These are phyloP conservation scores for Madurella fahalii DNA, from an alignment of 2,329 filamentous ascomycete species.

Conservation along the genomic window DNA sequence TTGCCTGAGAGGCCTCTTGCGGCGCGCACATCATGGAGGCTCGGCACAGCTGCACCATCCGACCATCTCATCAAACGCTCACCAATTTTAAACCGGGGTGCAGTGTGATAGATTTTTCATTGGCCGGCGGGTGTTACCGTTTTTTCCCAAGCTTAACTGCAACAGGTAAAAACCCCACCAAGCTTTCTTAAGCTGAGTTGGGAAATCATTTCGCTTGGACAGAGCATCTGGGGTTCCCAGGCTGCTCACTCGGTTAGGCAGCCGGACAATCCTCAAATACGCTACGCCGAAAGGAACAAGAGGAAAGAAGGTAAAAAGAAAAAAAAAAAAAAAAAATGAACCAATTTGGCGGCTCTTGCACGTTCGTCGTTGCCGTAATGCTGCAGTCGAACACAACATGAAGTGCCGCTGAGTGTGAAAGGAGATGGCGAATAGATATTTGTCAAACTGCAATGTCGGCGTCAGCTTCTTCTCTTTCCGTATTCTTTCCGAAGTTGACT, in stretches of 20 bases:
- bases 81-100: conserved; percentile 1
- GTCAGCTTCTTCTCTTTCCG: too few species aligned
- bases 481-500: too few species aligned
- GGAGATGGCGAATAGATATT: too few species aligned
- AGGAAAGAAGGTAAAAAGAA: too few species aligned
- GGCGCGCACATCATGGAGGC: background rate
- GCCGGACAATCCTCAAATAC: background rate
- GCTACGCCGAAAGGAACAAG: too few species aligned
- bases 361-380: too few species aligned
- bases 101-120: background rate
- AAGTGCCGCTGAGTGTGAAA: too few species aligned
- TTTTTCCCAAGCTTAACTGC: background rate
- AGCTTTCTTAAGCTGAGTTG: background rate
- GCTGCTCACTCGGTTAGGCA: background rate
- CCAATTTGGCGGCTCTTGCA: too few species aligned
- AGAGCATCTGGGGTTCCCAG: background rate
- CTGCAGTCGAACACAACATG: too few species aligned
- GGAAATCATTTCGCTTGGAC: conserved; percentile 11
- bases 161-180: background rate
- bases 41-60: conserved; percentile 5
- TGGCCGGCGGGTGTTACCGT: background rate
- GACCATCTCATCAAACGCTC: conserved; percentile 1
- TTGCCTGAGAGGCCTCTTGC: background rate
- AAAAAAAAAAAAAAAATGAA: too few species aligned
- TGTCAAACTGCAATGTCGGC: too few species aligned